A percentile compares a stretch with the other conserved stretches of the same genome.
Conservation (phyloP, 768 basidiomycete species). For the Termitomyces sp. region DNA sequence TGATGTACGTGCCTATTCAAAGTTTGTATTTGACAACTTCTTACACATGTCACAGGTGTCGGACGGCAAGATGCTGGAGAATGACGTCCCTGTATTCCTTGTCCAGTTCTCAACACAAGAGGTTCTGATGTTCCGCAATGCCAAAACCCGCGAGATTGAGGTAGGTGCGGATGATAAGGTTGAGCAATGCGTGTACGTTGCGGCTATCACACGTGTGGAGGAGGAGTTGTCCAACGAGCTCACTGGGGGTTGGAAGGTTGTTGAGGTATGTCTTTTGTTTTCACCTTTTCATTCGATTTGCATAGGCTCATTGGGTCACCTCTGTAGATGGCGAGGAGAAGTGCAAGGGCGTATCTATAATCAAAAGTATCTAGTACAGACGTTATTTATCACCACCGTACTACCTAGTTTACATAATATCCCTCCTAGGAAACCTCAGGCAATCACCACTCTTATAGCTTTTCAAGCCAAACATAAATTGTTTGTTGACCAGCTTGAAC, state of each 20-base stretch:
- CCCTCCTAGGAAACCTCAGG: slow-evolving; percentile 3
- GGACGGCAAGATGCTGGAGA: slow-evolving; percentile 86
- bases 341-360: slow-evolving; percentile 44
- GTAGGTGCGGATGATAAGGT: slow-evolving; percentile 90
- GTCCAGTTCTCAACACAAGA: slow-evolving; percentile 93
- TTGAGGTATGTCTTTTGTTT: slow-evolving; percentile 63
- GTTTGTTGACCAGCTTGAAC: too few species aligned
- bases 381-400: slow-evolving; percentile 16
- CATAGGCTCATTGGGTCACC: slow-evolving; percentile 1
- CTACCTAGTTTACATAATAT: slow-evolving; percentile 11
- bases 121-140: slow-evolving; percentile 86
- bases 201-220: slow-evolving; percentile 84
- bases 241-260: slow-evolving; percentile 97
- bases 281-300: background rate
- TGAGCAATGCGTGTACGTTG: slow-evolving; percentile 91
- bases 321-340: slow-evolving; percentile 39
- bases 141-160: slow-evolving; percentile 79
- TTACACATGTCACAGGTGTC: slow-evolving; percentile 51
- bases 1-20: slow-evolving; percentile 57
- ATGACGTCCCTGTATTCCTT: slow-evolving; percentile 86
- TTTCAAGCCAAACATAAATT: background rate
- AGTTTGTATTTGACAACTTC: background rate
- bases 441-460: slow-evolving; percentile 24
- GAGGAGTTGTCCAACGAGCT: slow-evolving; percentile 88
- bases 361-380: slow-evolving; percentile 9